A percentile compares a stretch with the other conserved stretches of the same genome.
Evolutionary conservation across 371 early-diverging fungal species (phyloP).

Genomic region (Rhizopus microsporus): DNA sequence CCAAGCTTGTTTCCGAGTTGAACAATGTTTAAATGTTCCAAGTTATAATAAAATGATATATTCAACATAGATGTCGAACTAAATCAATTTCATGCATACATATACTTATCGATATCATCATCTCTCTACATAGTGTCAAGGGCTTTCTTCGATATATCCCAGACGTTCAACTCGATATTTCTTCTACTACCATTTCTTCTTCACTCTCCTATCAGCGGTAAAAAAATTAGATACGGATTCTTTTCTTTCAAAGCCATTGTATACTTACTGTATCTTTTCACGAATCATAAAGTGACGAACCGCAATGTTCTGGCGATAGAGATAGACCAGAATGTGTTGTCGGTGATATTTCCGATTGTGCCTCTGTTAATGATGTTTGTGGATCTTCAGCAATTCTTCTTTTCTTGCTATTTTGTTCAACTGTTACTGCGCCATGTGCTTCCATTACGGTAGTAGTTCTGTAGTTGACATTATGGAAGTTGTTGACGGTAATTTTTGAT

Average conservation of each 20-base stretch:
- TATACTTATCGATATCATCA: slow-evolving; percentile 18
- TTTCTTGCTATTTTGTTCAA: slow-evolving; percentile 18
- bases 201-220: slow-evolving; percentile 15
- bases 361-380: slow-evolving; percentile 16
- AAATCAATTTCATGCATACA: slow-evolving; percentile 17
- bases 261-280: slow-evolving; percentile 15
- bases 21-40: slow-evolving; percentile 10
- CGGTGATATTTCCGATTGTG: slow-evolving; percentile 17
- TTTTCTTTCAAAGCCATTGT: slow-evolving; percentile 18
- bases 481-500: slow-evolving; percentile 13
- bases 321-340: slow-evolving; percentile 15
- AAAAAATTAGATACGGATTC: slow-evolving; percentile 13
- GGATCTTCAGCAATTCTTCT: slow-evolving; percentile 17
- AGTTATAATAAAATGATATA: slow-evolving; percentile 12
- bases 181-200: slow-evolving; percentile 17
- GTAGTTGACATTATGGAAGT: slow-evolving; percentile 20
- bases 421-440: slow-evolving; percentile 15
- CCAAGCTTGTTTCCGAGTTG: slow-evolving; percentile 17
- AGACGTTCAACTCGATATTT: slow-evolving; percentile 18
- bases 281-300: slow-evolving; percentile 13
- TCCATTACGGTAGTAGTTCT: slow-evolving; percentile 15
- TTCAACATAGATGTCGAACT: slow-evolving; percentile 16
- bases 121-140: slow-evolving; percentile 17
- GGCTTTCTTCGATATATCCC: slow-evolving; percentile 17
- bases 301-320: slow-evolving; percentile 13